A percentile compares a stretch with the other conserved stretches of the same genome.
phyloP scores from a whole-genome alignment of 2,329 filamentous ascomycete species.

The Stagonosporopsis tanaceti region DNA sequence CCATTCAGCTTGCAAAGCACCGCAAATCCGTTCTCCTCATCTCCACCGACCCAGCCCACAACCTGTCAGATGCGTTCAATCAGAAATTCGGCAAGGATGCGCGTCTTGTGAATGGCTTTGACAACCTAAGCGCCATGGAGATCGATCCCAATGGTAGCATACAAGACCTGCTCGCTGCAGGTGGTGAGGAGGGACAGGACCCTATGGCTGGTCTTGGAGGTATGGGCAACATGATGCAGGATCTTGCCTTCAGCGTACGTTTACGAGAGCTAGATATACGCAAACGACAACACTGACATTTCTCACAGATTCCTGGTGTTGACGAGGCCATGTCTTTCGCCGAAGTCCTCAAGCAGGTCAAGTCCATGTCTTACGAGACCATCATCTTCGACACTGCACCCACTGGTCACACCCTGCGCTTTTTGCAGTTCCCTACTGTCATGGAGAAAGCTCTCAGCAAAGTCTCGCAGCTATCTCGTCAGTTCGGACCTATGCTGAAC shows the following conservation, averaged over 20 bases:
- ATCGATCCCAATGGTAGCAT: conserved; percentile 98
- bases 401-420: conserved; percentile 96
- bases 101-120: conserved; percentile 87
- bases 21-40: conserved; percentile 97
- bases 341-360: conserved; percentile 98
- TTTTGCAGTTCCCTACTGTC: conserved; percentile 97
- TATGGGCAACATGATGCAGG: conserved; percentile 97
- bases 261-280: neutral
- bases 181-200: conserved; percentile 74
- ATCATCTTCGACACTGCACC: conserved; percentile 99
- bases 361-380: conserved; percentile 96
- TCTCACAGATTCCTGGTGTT: conserved; percentile 85
- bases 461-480: conserved; percentile 88
- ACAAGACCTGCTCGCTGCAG: conserved; percentile 86
- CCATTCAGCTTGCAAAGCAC: conserved; percentile 94
- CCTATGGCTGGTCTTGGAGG: conserved; percentile 71
- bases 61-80: conserved; percentile 95
- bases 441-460: conserved; percentile 99
- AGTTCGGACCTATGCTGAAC: conserved; percentile 96
- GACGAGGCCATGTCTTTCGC: conserved; percentile 99
- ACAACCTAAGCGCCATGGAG: conserved; percentile 97
- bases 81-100: conserved; percentile 99
- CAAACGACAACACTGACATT: conserved; percentile 4
- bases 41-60: conserved; percentile 97
- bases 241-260: conserved; percentile 90